Percentiles rank a stretch among this genome's conserved stretches.
phyloP scores from a whole-genome alignment of 2,329 filamentous ascomycete species.

The Cladosporium sp. region DNA sequence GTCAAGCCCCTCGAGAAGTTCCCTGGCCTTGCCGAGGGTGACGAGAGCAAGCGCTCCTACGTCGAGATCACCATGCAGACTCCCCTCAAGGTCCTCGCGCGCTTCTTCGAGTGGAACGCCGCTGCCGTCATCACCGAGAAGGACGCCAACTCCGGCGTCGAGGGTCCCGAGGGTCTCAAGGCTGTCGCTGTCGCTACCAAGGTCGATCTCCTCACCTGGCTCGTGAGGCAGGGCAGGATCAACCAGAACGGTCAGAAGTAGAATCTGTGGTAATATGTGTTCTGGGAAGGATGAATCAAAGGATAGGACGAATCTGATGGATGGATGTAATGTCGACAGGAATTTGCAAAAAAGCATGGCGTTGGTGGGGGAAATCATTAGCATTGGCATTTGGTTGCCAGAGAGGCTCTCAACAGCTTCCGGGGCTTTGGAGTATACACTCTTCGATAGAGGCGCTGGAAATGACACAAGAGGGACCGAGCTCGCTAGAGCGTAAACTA shows the following conservation, averaged over 20 bases:
- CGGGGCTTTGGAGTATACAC: not conserved
- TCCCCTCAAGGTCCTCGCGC: slow-evolving; percentile 75
- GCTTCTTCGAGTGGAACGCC: slow-evolving; percentile 98
- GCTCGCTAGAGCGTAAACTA: not conserved
- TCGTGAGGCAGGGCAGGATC: slow-evolving; percentile 65
- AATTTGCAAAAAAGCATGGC: slow-evolving; percentile 13
- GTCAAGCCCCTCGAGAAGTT: slow-evolving; percentile 84
- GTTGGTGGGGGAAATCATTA: not conserved
- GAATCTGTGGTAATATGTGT: not conserved
- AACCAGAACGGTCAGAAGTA: slow-evolving; percentile 14
- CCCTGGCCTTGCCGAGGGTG: slow-evolving; percentile 48
- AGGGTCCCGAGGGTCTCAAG: slow-evolving; percentile 56
- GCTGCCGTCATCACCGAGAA: slow-evolving; percentile 91
- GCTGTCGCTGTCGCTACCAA: slow-evolving; percentile 92
- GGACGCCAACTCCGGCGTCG: slow-evolving; percentile 40
- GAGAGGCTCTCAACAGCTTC: slow-evolving; percentile 15
- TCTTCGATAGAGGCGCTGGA: not conserved
- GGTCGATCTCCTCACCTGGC: slow-evolving; percentile 90
- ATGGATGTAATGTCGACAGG: not conserved
- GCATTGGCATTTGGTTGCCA: not conserved
- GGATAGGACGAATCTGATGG: not conserved
- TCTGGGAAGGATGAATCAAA: not conserved
- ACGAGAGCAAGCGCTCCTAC: slow-evolving; percentile 63
- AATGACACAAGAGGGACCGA: not conserved
- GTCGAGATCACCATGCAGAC: slow-evolving; percentile 94